A percentile compares a stretch with the other conserved stretches of the same genome.
These are phyloP conservation scores for Trypanosoma melophagium DNA, from an alignment of 208 protist genomes.

Conservation along the genomic window DNA sequence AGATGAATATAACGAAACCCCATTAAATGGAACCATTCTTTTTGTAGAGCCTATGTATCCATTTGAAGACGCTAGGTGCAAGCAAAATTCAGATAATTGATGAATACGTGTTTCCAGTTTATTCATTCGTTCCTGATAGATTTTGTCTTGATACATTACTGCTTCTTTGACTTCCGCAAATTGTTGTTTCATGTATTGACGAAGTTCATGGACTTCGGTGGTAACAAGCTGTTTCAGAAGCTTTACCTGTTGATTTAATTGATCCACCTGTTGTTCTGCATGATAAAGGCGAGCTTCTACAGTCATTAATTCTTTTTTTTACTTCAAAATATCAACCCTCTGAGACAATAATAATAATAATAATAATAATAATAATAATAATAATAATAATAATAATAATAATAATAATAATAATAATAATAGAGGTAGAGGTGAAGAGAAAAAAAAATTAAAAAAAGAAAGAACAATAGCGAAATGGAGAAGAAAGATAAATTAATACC, in stretches of 20 bases:
- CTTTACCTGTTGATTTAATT: slow-evolving; percentile 32
- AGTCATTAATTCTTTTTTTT: slow-evolving; percentile 14
- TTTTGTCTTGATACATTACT: slow-evolving; percentile 40
- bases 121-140: slow-evolving; percentile 37
- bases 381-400: slow-evolving; percentile 9
- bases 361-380: neutral
- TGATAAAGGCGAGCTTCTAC: slow-evolving; percentile 37
- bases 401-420: neutral
- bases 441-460: too few relatives aligned
- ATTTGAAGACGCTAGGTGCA: slow-evolving; percentile 28
- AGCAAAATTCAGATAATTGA: slow-evolving; percentile 36
- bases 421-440: neutral
- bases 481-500: neutral
- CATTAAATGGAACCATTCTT: neutral
- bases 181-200: slow-evolving; percentile 33
- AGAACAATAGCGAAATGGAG: too few relatives aligned
- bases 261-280: slow-evolving; percentile 30
- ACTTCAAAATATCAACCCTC: neutral
- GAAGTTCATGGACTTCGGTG: slow-evolving; percentile 32
- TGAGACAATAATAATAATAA: neutral
- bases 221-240: slow-evolving; percentile 41
- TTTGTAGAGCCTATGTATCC: slow-evolving; percentile 1
- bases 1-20: neutral
- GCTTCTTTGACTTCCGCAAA: slow-evolving; percentile 46
- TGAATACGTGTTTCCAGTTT: slow-evolving; percentile 33